A percentile compares a stretch with the other conserved stretches of the same genome.
These are phyloP conservation scores for Lichtheimia corymbifera DNA, from an alignment of 371 early-diverging fungal species.

Conservation along the genomic window DNA sequence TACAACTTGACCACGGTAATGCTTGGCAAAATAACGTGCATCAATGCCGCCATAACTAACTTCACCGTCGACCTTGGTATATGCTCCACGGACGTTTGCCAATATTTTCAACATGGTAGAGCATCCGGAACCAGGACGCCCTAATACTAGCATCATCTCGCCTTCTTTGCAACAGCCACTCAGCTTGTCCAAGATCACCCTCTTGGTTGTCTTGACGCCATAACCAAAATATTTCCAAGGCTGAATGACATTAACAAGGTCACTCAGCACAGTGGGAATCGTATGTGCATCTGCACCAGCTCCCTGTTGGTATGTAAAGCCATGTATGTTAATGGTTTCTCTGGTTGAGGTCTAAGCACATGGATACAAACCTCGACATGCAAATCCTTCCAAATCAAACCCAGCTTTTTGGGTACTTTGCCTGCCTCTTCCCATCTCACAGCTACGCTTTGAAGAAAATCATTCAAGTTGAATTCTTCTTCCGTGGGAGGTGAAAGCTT, in stretches of 20 bases:
- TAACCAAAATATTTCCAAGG: slow-evolving; percentile 29
- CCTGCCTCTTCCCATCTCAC: slow-evolving; percentile 15
- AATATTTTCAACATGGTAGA: slow-evolving; percentile 67
- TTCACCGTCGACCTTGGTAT: slow-evolving; percentile 52
- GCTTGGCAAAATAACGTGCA: slow-evolving; percentile 47
- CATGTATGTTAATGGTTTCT: neutral
- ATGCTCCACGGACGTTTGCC: slow-evolving; percentile 62
- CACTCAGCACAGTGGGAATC: slow-evolving; percentile 30
- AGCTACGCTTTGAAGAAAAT: slow-evolving; percentile 26
- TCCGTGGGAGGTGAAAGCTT: slow-evolving; percentile 20
- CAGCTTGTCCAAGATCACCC: slow-evolving; percentile 50
- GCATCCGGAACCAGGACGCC: slow-evolving; percentile 74
- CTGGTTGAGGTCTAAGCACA: neutral
- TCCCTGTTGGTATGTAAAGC: slow-evolving; percentile 18
- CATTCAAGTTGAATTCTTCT: slow-evolving; percentile 34
- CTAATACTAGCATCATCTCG: slow-evolving; percentile 73
- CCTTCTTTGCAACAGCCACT: slow-evolving; percentile 66
- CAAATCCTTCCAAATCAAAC: slow-evolving; percentile 52
- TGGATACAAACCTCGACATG: slow-evolving; percentile 24
- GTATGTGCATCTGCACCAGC: slow-evolving; percentile 40
- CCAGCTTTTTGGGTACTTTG: slow-evolving; percentile 37
- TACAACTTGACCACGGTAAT: slow-evolving; percentile 61
- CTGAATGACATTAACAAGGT: slow-evolving; percentile 18
- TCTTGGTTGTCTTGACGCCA: slow-evolving; percentile 10
- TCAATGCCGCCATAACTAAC: slow-evolving; percentile 64